Evolutionary conservation across 805 yeast species (phyloP), one percentile per base, ranked within the genome.

Genomic region (Candida patagonica): DNA sequence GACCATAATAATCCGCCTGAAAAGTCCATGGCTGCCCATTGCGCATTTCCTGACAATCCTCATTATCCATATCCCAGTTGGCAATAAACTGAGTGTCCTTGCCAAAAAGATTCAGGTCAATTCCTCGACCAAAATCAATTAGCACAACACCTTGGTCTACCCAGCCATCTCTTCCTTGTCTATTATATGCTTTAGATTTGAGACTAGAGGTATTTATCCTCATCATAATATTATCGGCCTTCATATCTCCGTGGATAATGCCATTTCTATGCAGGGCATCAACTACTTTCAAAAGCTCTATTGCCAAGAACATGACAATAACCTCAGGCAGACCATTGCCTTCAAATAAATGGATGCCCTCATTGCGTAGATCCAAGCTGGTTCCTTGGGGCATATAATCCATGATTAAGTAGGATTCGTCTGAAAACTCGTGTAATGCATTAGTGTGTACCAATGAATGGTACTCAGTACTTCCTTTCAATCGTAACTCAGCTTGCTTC

Each of bases 151-250:
- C 81, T 42, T 73, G 70, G 2, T 57, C 45, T 16, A 50, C 39
- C 82, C 83, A 76, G 2, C 70, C 73, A 29, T 59, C 45, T 0
- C 49, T 40, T 0, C 71, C 72, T 17, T 59, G 52, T 1, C 59
- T 44, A 26, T 54, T 50, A 41, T 66, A 70, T 13, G 36, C 7
- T 40, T 45, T 26, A 38, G 41, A 29, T 42, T 48, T 37, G 34
- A 37, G 25, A 47, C 58, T 25, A 42, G 37, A 43, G 21, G 51
- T 42, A 12, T 63, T 60, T 30, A 81, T 66, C 29, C 81, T 60
- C 0, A 85, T 53, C 94, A 87, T 81, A 47, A 92, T 82, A 54
- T 86, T 87, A 46, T 83, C 95, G 0, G 95, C 80, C 53, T 81
- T 83, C 40, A 87, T 58, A 55, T 87, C 94, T 1, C 95, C 94